Evolutionary conservation across 2,329 filamentous ascomycete genomes (phyloP), one percentile per base, ranked within the genome.

Genomic region (Hypoxylon rubiginosum): DNA sequence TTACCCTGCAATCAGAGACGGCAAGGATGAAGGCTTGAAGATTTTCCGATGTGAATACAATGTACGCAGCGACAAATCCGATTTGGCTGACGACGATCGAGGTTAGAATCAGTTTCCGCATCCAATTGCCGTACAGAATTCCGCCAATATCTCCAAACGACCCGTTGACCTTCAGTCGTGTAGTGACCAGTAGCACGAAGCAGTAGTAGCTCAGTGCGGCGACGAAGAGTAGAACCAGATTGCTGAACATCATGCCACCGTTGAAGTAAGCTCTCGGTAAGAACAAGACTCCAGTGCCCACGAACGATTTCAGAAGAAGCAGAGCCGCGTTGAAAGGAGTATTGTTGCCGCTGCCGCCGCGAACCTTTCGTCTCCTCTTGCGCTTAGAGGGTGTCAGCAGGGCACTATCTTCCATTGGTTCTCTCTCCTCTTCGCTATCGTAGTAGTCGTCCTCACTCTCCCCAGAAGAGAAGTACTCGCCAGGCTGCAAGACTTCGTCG

Each of bases 101-200:
- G 24, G 86, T 85, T 66, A 99, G 88, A 76, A 99, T 98, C 74
- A 97, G 82, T 65, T 87, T 90, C 66, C 94, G 89, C 91, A 99
- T 92, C 86, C 92, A 94, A 70, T 90, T 92, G 67, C 96, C 96
- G 77, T 96, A 99, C 15, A 99, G 85, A 50, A 93, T 90, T 52
- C 93, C 94, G 57, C 97, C 96, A 81, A 99, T 97, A 75, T 98
- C 96, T 79, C 96, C 96, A 81, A 98, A 99, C 0, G 96, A 98
- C n/a, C 92, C 94, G 52, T 94, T 91, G 28, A 98, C 88, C 76
- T 89, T 91, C 52, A 97, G 83, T 34, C 96, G 91, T 1, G 94
- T 96, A 64, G 91, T 91, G 68, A 97, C 94, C 32, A 99, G 87
- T 13, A 99, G 85, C 45, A 99, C 94, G 80, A 99, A 99, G 82